Evolutionary conservation across 306 rosid species (phyloP).

Genomic region (Cicer cuneatum): DNA sequence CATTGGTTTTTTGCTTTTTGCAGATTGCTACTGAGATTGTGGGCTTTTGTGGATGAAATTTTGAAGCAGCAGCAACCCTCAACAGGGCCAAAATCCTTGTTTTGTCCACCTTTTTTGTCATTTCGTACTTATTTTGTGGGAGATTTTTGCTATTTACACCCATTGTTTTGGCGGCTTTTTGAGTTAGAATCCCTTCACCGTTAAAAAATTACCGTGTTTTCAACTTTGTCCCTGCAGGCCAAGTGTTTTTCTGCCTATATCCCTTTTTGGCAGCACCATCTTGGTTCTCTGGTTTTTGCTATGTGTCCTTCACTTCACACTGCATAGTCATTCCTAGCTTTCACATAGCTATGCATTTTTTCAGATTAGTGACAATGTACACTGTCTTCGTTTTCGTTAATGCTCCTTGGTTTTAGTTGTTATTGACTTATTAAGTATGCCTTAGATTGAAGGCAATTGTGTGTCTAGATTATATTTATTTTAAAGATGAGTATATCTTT

Average conservation of each 20-base stretch:
- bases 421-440: background rate
- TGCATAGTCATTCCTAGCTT: background rate
- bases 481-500: background rate
- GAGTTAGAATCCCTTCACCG: slow-evolving; percentile 9
- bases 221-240: background rate
- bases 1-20: slow-evolving; percentile 5
- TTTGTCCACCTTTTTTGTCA: background rate
- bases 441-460: background rate
- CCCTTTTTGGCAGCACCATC: background rate
- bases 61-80: background rate
- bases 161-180: background rate
- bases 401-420: background rate
- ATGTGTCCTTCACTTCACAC: background rate
- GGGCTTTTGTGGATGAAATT: slow-evolving; percentile 3
- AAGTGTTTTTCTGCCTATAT: background rate
- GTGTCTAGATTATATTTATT: background rate
- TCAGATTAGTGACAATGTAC: too few relatives aligned
- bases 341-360: background rate
- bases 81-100: background rate
- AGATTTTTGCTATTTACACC: background rate
- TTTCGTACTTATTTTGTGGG: background rate
- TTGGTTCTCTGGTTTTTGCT: slow-evolving; percentile 10
- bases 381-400: too few relatives aligned
- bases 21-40: background rate
- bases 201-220: slow-evolving; percentile 1